Evolutionary conservation across 352 stramenopile species (phyloP).

Genomic region (Proteromonas lacertae): DNA sequence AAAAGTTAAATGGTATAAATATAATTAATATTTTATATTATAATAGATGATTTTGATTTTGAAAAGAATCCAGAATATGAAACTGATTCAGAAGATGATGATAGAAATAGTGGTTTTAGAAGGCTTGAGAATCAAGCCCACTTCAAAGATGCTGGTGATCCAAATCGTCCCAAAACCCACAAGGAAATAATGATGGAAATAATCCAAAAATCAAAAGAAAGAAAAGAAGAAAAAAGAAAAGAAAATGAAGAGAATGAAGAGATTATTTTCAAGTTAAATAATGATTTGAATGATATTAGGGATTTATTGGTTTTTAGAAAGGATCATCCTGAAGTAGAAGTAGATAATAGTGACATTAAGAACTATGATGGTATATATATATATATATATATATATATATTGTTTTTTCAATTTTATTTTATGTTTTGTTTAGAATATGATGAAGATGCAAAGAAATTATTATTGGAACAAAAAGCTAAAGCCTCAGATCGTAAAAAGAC

Average conservation of each 20-base stretch:
- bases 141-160: too few species aligned
- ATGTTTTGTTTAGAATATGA: constrained; percentile 35
- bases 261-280: constrained; percentile 21
- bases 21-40: constrained; percentile 1
- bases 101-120: too few species aligned
- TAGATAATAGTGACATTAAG: background rate
- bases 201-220: constrained; percentile 34
- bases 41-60: background rate
- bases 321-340: background rate
- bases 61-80: constrained; percentile 30
- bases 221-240: constrained; percentile 33
- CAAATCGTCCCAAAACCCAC: constrained; percentile 12
- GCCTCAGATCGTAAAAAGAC: constrained; percentile 67
- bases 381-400: too few species aligned
- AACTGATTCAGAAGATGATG: constrained; percentile 9
- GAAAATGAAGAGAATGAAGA: constrained; percentile 27
- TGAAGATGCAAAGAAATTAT: constrained; percentile 3
- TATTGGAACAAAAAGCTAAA: constrained; percentile 50
- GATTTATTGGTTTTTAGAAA: background rate
- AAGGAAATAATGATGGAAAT: constrained; percentile 52
- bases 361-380: too few species aligned
- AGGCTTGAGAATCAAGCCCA: background rate
- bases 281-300: background rate
- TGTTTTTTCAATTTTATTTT: too few species aligned
- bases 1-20: constrained; percentile 10